Percentiles rank a stretch among this genome's conserved stretches.
phyloP scores from a whole-genome alignment of 805 yeast genomes.

The Saccharomycopsis sp. region DNA sequence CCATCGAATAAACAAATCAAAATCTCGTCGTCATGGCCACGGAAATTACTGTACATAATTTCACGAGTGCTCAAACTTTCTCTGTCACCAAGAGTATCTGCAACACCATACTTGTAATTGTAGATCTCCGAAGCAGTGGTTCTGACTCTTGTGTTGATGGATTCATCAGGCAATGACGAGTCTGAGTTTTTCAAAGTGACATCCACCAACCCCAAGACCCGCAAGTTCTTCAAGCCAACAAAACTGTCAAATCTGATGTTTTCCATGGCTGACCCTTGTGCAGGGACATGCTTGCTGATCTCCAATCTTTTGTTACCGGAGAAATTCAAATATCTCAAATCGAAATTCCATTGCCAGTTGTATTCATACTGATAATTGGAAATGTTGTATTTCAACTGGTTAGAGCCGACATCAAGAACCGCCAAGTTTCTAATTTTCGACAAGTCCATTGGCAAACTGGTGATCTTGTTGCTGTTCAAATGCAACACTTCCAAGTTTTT shows the following conservation, averaged over 20 bases:
- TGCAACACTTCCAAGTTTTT: slow-evolving; percentile 49
- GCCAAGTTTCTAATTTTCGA: slow-evolving; percentile 55
- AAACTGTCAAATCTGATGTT: slow-evolving; percentile 40
- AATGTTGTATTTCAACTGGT: slow-evolving; percentile 81
- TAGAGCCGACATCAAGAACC: slow-evolving; percentile 84
- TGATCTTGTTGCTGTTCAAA: slow-evolving; percentile 77
- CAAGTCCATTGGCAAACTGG: slow-evolving; percentile 81
- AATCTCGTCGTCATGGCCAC: slow-evolving; percentile 77
- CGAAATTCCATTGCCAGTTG: slow-evolving; percentile 88
- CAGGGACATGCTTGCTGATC: slow-evolving; percentile 31
- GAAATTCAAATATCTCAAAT: slow-evolving; percentile 71
- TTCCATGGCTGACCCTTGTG: slow-evolving; percentile 25
- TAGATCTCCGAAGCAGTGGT: slow-evolving; percentile 78
- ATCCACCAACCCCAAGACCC: slow-evolving; percentile 83
- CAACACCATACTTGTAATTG: slow-evolving; percentile 78
- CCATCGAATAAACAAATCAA: slow-evolving; percentile 84
- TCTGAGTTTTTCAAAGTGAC: slow-evolving; percentile 79
- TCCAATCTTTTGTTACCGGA: slow-evolving; percentile 91
- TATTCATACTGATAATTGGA: slow-evolving; percentile 94
- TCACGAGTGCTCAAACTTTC: slow-evolving; percentile 68
- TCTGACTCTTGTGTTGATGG: slow-evolving; percentile 72
- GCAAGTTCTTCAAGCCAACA: slow-evolving; percentile 62
- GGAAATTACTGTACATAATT: slow-evolving; percentile 75
- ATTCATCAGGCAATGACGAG: slow-evolving; percentile 74
- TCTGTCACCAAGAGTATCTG: slow-evolving; percentile 71